A percentile compares a stretch with the other conserved stretches of the same genome.
Evolutionary conservation across 2,329 filamentous ascomycete genomes (phyloP).

Genomic region (Alternaria arbusti): DNA sequence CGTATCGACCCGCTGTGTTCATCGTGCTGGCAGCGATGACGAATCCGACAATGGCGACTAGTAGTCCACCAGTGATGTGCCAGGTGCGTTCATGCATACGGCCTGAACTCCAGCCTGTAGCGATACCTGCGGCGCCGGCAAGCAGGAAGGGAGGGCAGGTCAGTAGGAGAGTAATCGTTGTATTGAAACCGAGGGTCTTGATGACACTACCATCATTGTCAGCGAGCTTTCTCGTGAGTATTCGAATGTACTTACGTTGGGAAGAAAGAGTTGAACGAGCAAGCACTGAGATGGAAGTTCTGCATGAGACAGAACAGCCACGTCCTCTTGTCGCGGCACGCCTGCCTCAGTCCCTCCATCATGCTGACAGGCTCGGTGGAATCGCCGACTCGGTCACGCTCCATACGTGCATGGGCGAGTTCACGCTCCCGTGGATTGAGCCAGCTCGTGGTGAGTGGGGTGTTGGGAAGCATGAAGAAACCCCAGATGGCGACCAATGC

Average conservation of each 20-base stretch:
- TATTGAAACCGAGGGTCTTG: constrained; percentile 46
- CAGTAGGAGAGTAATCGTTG: constrained; percentile 43
- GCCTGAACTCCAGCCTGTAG: constrained; percentile 59
- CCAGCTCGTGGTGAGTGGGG: constrained; percentile 52
- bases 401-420: constrained; percentile 42
- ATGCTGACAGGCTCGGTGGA: constrained; percentile 33
- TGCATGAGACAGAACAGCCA: constrained; percentile 45
- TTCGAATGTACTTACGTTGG: constrained; percentile 29
- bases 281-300: constrained; percentile 36
- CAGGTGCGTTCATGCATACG: constrained; percentile 57
- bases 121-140: constrained; percentile 56
- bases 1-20: constrained; percentile 36
- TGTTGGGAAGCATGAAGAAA: constrained; percentile 38
- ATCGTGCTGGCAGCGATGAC: constrained; percentile 40
- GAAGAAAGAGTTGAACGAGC: constrained; percentile 43
- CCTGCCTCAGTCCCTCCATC: constrained; percentile 38
- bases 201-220: constrained; percentile 33
- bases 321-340: constrained; percentile 34
- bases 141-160: constrained; percentile 57
- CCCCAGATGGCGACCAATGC: constrained; percentile 36
- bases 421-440: constrained; percentile 55
- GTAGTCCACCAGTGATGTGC: constrained; percentile 56
- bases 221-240: background rate
- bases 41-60: constrained; percentile 53
- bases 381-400: constrained; percentile 58